Conservation (phyloP, 257 asterid species). For the Petrea volubilis region DNA sequence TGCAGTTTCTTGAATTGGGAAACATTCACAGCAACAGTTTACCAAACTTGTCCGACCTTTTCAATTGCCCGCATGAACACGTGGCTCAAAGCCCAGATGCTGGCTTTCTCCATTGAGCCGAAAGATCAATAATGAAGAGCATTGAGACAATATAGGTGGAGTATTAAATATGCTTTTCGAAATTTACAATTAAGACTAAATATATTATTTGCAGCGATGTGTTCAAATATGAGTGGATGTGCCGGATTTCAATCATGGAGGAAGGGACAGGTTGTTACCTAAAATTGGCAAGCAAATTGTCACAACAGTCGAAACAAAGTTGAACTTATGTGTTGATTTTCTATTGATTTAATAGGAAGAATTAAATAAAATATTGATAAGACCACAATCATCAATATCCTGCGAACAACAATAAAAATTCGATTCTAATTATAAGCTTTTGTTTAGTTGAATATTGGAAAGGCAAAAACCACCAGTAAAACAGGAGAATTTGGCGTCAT, state of each 20-base stretch:
- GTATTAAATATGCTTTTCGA: not conserved
- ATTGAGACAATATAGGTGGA: not conserved
- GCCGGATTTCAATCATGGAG: not conserved
- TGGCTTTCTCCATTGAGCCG: not conserved
- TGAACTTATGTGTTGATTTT: too few species aligned
- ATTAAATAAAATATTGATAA: too few species aligned
- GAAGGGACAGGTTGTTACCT: not conserved
- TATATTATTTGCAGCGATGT: not conserved
- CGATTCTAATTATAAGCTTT: too few species aligned
- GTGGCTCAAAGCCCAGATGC: slow-evolving; percentile 15
- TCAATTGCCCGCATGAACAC: slow-evolving; percentile 4
- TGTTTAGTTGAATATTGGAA: too few species aligned
- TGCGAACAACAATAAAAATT: too few species aligned
- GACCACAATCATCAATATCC: too few species aligned
- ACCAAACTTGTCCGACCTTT: too few species aligned
- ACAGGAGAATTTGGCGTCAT: too few species aligned
- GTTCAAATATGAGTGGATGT: not conserved
- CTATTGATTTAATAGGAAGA: too few species aligned
- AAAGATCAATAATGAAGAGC: not conserved
- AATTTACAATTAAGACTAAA: not conserved
- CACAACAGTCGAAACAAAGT: too few species aligned
- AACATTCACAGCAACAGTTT: not conserved
- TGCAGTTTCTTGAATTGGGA: not conserved
- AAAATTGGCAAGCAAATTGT: too few species aligned
- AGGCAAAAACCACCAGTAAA: too few species aligned